These are phyloP conservation scores for Arabidopsis lyrata DNA, from an alignment of 441 rosid genomes.

Conservation along the genomic window DNA sequence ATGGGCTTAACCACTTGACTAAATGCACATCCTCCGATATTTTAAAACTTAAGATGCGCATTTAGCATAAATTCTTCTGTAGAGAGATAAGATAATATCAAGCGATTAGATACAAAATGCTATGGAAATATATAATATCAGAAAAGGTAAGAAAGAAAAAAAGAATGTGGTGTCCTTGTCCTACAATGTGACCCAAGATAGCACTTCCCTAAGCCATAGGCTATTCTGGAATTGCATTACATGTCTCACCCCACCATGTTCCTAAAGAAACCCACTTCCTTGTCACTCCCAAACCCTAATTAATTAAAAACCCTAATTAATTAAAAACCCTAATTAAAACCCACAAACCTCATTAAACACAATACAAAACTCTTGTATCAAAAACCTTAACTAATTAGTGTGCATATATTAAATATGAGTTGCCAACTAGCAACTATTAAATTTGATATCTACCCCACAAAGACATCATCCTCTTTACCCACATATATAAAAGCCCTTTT, in stretches of 20 bases:
- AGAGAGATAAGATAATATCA: conserved; percentile 14
- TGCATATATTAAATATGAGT: conserved; percentile 18
- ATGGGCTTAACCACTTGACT: too few species aligned
- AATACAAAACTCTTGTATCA: conserved; percentile 22
- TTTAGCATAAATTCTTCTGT: background rate
- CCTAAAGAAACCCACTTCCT: conserved; percentile 25
- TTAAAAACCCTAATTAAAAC: conserved; percentile 31
- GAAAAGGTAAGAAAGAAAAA: conserved; percentile 1
- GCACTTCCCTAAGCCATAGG: conserved; percentile 46
- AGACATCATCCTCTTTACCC: conserved; percentile 32
- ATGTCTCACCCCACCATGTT: conserved; percentile 47
- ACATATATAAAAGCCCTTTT: conserved; percentile 39
- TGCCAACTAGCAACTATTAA: conserved; percentile 30
- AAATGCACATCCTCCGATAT: too few species aligned
- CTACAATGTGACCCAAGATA: conserved; percentile 41
- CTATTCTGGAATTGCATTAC: conserved; percentile 41
- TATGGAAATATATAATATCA: conserved; percentile 2
- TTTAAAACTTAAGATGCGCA: too few species aligned
- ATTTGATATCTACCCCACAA: conserved; percentile 36
- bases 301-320: conserved; percentile 32
- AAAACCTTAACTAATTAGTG: conserved; percentile 34
- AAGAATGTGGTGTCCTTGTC: conserved; percentile 42
- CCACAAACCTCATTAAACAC: conserved; percentile 30
- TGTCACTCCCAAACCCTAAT: conserved; percentile 31
- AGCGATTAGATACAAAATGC: background rate